Evolutionary conservation across 2,329 filamentous ascomycete genomes (phyloP).

Genomic region (Samsoniella hepiali): DNA sequence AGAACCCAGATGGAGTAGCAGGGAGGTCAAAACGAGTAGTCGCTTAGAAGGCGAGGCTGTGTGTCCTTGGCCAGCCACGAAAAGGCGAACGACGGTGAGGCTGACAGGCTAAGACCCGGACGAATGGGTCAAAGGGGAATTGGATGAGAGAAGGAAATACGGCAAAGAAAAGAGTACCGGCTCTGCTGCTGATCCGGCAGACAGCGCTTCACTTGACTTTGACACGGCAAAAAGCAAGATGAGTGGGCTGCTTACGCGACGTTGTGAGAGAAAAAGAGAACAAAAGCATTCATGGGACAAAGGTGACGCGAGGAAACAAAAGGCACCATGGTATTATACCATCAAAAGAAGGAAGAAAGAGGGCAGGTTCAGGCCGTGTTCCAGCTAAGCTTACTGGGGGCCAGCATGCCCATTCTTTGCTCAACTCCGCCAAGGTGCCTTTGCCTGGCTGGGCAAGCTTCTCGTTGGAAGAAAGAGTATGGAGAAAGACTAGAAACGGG

Average conservation of each 20-base stretch:
- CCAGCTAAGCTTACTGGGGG: constrained; percentile 15
- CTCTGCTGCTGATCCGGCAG: constrained; percentile 16
- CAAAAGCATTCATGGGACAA: constrained; percentile 20
- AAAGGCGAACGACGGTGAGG: neutral
- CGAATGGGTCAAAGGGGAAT: constrained; percentile 1
- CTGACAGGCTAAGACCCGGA: neutral
- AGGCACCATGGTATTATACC: constrained; percentile 18
- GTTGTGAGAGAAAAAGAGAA: constrained; percentile 2
- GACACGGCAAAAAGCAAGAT: constrained; percentile 11
- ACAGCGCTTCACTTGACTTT: constrained; percentile 6
- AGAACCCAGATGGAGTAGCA: constrained; percentile 5
- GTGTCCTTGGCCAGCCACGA: neutral
- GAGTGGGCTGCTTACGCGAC: constrained; percentile 11
- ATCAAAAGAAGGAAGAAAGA: constrained; percentile 17
- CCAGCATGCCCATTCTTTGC: constrained; percentile 19
- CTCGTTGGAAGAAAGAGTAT: constrained; percentile 12
- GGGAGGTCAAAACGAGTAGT: constrained; percentile 8
- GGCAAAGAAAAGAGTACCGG: neutral
- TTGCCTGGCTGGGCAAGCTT: constrained; percentile 17
- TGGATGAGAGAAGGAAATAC: neutral
- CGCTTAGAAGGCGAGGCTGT: constrained; percentile 9
- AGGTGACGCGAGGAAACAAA: constrained; percentile 18
- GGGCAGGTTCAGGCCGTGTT: constrained; percentile 14
- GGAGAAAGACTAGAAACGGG: constrained; percentile 14
- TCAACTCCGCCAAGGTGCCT: constrained; percentile 18